These are phyloP conservation scores for Alternaria sp. DNA, from an alignment of 2,329 filamentous ascomycete genomes.

Conservation along the genomic window DNA sequence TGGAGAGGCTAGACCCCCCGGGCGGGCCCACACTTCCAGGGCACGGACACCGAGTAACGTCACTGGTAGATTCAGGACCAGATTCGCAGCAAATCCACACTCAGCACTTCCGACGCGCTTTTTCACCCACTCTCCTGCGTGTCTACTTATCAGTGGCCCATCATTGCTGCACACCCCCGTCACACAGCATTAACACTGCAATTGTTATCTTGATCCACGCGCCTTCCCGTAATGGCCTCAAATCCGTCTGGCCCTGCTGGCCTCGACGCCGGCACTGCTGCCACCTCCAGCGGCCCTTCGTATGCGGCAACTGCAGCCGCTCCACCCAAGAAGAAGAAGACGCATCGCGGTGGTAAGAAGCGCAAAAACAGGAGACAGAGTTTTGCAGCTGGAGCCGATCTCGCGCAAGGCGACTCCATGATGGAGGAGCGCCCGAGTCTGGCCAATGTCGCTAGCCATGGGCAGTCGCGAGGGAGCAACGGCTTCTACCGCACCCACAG, in stretches of 20 bases:
- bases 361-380: conserved; percentile 79
- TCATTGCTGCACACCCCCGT: conserved; percentile 1
- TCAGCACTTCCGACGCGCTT: background rate
- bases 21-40: background rate
- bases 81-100: conserved; percentile 2
- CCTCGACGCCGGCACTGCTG: conserved; percentile 11
- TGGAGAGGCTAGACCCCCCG: conserved; percentile 1
- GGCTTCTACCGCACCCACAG: conserved; percentile 62
- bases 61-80: conserved; percentile 6
- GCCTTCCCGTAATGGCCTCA: conserved; percentile 21
- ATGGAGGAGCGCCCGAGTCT: conserved; percentile 60
- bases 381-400: conserved; percentile 65
- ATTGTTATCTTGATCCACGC: conserved; percentile 7
- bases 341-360: conserved; percentile 79
- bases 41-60: conserved; percentile 13
- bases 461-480: conserved; percentile 47
- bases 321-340: conserved; percentile 66
- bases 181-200: background rate
- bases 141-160: conserved; percentile 9
- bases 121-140: background rate
- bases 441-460: conserved; percentile 44
- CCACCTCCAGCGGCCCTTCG: conserved; percentile 16
- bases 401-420: conserved; percentile 61
- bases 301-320: conserved; percentile 24
- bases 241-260: conserved; percentile 19